A percentile compares a stretch with the other conserved stretches of the same genome.
Evolutionary conservation across 2,329 filamentous ascomycete genomes (phyloP).

Genomic region (Cryphonectria nitschkei): DNA sequence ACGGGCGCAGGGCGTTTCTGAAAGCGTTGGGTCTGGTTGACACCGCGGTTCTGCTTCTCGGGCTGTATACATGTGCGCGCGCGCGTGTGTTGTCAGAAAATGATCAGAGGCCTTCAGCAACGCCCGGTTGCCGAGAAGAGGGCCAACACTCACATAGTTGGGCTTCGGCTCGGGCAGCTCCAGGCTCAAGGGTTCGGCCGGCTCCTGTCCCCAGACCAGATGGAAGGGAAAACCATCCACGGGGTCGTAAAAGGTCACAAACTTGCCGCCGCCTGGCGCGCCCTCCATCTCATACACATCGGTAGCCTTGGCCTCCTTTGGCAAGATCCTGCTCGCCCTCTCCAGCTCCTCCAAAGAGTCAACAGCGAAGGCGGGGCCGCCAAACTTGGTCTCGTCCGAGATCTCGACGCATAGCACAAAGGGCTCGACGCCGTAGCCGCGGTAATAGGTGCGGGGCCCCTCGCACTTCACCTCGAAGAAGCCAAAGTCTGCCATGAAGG

Average conservation of each 20-base stretch:
- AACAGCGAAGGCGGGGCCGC: slow-evolving; percentile 62
- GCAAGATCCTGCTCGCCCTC: slow-evolving; percentile 50
- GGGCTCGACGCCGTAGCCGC: slow-evolving; percentile 64
- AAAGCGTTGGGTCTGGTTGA: slow-evolving; percentile 54
- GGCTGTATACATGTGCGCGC: neutral
- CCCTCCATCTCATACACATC: slow-evolving; percentile 52
- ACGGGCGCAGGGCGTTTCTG: slow-evolving; percentile 49
- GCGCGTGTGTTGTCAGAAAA: neutral
- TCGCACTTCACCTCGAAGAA: slow-evolving; percentile 44
- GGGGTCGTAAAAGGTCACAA: slow-evolving; percentile 54
- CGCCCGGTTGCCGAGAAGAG: too few relatives aligned
- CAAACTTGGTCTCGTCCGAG: slow-evolving; percentile 54
- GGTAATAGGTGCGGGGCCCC: slow-evolving; percentile 57
- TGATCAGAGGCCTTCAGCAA: neutral
- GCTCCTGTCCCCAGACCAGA: slow-evolving; percentile 57
- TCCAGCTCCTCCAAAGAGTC: slow-evolving; percentile 59
- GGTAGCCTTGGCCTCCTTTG: slow-evolving; percentile 51
- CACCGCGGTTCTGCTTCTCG: slow-evolving; percentile 40
- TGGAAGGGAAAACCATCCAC: slow-evolving; percentile 62
- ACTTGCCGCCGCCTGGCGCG: slow-evolving; percentile 57
- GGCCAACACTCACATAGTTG: slow-evolving; percentile 43
- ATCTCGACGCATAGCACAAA: slow-evolving; percentile 60
- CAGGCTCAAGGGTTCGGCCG: slow-evolving; percentile 41
- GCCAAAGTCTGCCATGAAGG: slow-evolving; percentile 54
- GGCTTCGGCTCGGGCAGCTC: slow-evolving; percentile 47